Base-by-base conservation (phyloP, 352 stramenopile species). In the Pilasporangium apinafurcum region DNA sequence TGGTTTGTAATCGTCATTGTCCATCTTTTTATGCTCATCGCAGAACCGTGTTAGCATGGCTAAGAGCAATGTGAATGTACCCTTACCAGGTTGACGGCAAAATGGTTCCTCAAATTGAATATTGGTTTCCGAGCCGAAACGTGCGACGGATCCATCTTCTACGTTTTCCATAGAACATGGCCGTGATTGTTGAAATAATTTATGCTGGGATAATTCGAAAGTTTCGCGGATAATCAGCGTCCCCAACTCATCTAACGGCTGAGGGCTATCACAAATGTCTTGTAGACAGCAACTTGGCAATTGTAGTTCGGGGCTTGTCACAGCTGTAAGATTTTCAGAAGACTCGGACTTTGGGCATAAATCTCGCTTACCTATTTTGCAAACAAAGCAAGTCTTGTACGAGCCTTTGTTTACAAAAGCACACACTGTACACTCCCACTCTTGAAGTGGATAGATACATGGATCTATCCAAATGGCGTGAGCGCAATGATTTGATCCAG, bases 381-480 rank as follows among this genome's bases (percentile, higher is more conserved):
- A 94, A 7, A 92, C 39, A 0, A 51, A 35, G 41, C 83, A 94
- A 9, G 43, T 13, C 25, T 65, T 62, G n/a, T 35, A 46, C 6
- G 41, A 59, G 0, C 80, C 80, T 60, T 78, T 90, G 51, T 92
- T 92, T n/a, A 59, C 40, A 32, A 82, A 75, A n/a, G 59, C 59
- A 26, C 83, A 94, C 37, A 76, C 62, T 0, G 22, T 47, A 34
- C 83, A 94, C 10, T 40, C 37, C 83, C 83, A 94, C 27, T 94
- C 78, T 29, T 88, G 59, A 20, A 89, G 41, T 26, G 73, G 51
- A 37, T 75, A 59, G 43, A 90, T 56, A 22, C 65, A 77, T 34
- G 83, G 80, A 44, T 92, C 80, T 12, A 94, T 56, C 77, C 79
- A 94, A 26, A 94, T 54, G 10, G 83, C 76, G 37, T 92, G 79